Base-by-base conservation (phyloP, 371 early-diverging fungal species). In the Mortierella sp. region DNA sequence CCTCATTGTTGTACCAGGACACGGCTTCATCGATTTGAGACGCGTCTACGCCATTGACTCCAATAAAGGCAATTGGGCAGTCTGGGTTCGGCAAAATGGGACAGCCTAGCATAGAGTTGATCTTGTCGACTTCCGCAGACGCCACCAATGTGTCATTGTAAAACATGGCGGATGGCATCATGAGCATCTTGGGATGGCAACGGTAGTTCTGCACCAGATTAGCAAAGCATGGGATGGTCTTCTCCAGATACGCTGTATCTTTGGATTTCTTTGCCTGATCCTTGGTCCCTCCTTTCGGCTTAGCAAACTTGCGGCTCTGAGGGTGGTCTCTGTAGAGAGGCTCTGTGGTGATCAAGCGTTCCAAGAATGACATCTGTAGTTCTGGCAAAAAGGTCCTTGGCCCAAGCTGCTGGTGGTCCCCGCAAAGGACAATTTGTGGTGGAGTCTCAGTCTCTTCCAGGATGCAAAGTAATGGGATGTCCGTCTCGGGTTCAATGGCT, bases 401-500 rank as follows among this genome's bases (percentile, higher is more conserved):
- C 19, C 74, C 74, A 18, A 73, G 61, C 30, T 73, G 74, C 24
- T 73, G 64, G 41, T 73, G 74, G 39, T 73, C 74, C 42, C 74
- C 74, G 41, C 74, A 73, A 23, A 73, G 64, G 8, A 73, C 64
- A 52, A 73, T 56, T 45, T 68, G 74, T 4, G 74, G 68, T 18
- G 74, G 57, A 2, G 43, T 45, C 43, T 67, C 64, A 6, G 57
- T 50, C 42, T 73, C 74, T 12, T 67, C 68, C 21, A 73, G 19
- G 4, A 73, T 34, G 45, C 81, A 81, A 8, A 83, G 72, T 49
- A 86, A 52, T 1, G 84, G 81, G 24, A 84, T 72, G 34, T 71
- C 54, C 6, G 78, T 73, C 45, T 86, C 84, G 0, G 84, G 78
- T 58, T 86, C 87, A 39, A 80, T 61, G 2, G 83, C 83, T 42